Conservation (phyloP, 441 rosid genomes). For the Mallotus japonicus region DNA sequence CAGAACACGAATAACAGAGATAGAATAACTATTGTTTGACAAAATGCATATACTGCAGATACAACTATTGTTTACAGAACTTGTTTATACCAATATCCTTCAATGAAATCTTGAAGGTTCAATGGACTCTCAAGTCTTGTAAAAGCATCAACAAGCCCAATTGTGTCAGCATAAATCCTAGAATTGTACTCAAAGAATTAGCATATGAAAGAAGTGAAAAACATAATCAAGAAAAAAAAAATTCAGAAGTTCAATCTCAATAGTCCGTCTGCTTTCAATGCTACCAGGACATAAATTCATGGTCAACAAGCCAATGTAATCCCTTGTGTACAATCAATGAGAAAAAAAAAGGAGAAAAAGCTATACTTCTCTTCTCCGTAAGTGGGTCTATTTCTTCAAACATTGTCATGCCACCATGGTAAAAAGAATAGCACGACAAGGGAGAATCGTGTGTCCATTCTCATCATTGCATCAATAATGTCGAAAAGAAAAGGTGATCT, state of each 20-base stretch:
- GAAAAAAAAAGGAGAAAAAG: background rate
- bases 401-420: too few relatives aligned
- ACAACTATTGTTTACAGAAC: background rate
- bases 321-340: background rate
- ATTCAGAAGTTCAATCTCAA: too few relatives aligned
- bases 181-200: too few relatives aligned
- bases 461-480: background rate
- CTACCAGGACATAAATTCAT: background rate
- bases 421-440: background rate
- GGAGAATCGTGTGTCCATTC: background rate
- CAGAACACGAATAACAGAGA: background rate
- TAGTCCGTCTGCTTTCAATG: background rate
- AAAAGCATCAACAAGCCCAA: too few relatives aligned
- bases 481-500: background rate
- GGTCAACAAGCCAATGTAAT: background rate
- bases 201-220: background rate
- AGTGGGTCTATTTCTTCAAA: background rate
- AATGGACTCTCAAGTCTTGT: background rate
- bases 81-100: background rate
- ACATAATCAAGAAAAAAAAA: background rate
- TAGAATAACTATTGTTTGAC: background rate
- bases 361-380: background rate
- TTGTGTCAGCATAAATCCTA: too few relatives aligned
- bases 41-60: background rate
- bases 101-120: background rate